phyloP scores from a whole-genome alignment of 2,329 filamentous ascomycete species.

The Arthrobotrys sphaeroides region DNA sequence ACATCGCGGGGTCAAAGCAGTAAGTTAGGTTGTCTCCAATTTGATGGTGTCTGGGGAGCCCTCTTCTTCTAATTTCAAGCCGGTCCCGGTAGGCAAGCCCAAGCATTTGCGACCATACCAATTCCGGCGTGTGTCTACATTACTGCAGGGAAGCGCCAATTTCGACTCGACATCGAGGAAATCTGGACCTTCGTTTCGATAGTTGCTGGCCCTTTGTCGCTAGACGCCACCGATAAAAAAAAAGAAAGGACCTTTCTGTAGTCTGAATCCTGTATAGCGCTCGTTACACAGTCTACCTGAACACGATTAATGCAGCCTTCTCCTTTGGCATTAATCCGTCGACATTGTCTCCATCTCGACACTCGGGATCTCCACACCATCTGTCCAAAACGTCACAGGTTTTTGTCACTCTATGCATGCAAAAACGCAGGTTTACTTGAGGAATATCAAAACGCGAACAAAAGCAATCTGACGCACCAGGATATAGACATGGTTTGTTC shows the following conservation, averaged over 20 bases:
- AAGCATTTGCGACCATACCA: not conserved
- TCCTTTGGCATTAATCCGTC: not conserved
- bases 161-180: not conserved
- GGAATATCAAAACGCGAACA: conserved; percentile 9
- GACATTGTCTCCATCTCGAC: not conserved
- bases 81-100: too few species aligned
- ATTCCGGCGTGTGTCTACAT: not conserved
- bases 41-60: not conserved
- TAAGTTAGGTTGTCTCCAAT: not conserved
- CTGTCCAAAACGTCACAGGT: not conserved
- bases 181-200: too few species aligned
- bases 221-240: too few species aligned
- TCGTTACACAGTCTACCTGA: not conserved
- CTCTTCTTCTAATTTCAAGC: not conserved
- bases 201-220: too few species aligned
- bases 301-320: not conserved
- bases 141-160: not conserved
- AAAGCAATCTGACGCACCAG: conserved; percentile 22
- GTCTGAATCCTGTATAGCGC: not conserved
- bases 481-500: not conserved
- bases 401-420: not conserved
- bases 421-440: not conserved
- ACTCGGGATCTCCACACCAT: not conserved
- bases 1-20: not conserved
- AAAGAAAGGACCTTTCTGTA: not conserved